A percentile compares a stretch with the other conserved stretches of the same genome.
These are phyloP conservation scores for Fusarium longipes DNA, from an alignment of 2,329 filamentous ascomycete species.

Conservation along the genomic window DNA sequence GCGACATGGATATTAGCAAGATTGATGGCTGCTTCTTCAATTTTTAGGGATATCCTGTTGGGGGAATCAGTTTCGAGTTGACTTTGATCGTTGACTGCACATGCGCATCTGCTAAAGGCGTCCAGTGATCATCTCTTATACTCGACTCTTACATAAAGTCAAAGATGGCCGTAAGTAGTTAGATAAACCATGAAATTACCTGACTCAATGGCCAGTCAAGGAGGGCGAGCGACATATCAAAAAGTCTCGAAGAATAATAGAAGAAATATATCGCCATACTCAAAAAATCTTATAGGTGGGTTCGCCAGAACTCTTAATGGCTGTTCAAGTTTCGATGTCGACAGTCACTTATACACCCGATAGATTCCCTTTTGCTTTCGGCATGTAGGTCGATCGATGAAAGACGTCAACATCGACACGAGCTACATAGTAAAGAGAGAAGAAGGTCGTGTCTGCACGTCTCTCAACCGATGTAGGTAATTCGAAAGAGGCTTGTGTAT, in stretches of 20 bases:
- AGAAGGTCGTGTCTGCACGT: no score
- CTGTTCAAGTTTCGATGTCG: background rate
- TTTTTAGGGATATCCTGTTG: background rate
- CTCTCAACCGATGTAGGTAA: slow-evolving; percentile 12
- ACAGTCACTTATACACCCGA: background rate
- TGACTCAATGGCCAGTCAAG: background rate
- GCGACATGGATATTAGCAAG: background rate
- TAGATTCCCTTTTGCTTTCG: background rate
- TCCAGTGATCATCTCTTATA: background rate
- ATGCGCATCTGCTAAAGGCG: background rate
- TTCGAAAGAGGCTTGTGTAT: background rate
- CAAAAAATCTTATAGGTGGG: background rate
- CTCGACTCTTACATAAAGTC: background rate
- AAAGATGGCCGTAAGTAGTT: background rate
- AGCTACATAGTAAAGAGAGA: background rate
- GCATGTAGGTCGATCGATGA: background rate
- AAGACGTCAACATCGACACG: background rate
- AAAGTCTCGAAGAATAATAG: background rate
- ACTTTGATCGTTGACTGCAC: background rate
- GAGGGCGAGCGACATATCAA: background rate
- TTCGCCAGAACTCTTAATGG: background rate
- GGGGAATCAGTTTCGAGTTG: background rate
- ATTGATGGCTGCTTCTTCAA: background rate
- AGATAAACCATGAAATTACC: slow-evolving; percentile 3
- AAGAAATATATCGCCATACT: background rate